Percentiles rank a stretch among this genome's conserved stretches.
Evolutionary conservation across 176 grass and related monocot species (phyloP).

Genomic region (Bothriochloa decipiens): DNA sequence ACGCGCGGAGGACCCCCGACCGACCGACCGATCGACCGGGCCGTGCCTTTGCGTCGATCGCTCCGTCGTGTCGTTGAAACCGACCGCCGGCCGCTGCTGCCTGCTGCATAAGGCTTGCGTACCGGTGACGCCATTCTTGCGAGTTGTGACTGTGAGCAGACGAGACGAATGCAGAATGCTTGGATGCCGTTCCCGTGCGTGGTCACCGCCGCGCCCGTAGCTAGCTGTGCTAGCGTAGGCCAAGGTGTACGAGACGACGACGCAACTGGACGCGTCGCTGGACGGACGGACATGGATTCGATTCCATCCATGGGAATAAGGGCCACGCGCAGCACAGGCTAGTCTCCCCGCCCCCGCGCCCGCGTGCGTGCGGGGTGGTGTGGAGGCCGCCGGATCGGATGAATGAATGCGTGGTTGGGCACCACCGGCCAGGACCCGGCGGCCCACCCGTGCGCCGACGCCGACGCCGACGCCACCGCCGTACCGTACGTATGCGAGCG

Average conservation of each 20-base stretch:
- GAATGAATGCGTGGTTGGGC: too few species aligned
- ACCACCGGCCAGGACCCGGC: too few species aligned
- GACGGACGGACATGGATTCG: neutral
- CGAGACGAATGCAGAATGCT: too few species aligned
- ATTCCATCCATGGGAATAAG: neutral
- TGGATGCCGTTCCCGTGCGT: neutral
- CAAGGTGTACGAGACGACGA: too few species aligned
- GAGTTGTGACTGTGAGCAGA: neutral
- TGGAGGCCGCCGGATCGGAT: too few species aligned
- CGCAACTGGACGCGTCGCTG: neutral
- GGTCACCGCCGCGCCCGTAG: too few species aligned
- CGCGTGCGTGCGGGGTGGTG: too few species aligned
- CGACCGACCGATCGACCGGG: neutral
- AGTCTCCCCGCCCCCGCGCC: too few species aligned
- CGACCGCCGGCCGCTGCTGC: neutral
- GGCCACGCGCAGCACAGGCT: neutral
- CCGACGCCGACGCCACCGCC: conserved; percentile 24
- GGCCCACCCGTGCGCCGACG: conserved; percentile 5
- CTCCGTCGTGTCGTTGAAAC: neutral
- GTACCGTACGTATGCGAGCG: neutral
- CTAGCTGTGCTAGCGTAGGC: too few species aligned
- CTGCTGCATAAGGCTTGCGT: neutral
- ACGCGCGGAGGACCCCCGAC: neutral
- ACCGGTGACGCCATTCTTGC: neutral
- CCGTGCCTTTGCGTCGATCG: neutral